Percentiles rank a stretch among this genome's conserved stretches.
phyloP scores from a whole-genome alignment of 176 grass and related monocot genomes.

The Cenchrus americanus region DNA sequence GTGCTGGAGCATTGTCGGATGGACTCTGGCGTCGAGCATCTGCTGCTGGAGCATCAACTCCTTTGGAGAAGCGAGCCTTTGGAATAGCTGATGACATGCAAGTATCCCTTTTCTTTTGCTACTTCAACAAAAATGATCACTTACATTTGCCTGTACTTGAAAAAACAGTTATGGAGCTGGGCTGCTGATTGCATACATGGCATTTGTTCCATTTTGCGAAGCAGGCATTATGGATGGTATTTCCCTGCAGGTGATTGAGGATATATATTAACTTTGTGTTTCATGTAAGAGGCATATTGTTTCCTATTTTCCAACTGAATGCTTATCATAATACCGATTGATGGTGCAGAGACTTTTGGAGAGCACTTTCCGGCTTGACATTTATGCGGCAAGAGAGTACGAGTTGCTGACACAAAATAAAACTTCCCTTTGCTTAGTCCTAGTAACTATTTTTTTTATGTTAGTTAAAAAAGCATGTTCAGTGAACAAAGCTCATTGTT shows the following conservation, averaged over 20 bases:
- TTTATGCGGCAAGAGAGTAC: slow-evolving; percentile 92
- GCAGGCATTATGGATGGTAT: slow-evolving; percentile 71
- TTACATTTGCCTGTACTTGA: slow-evolving; percentile 10
- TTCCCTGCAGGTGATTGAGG: slow-evolving; percentile 69
- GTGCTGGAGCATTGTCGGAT: slow-evolving; percentile 55
- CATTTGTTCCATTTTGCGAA: slow-evolving; percentile 93
- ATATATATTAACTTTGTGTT: slow-evolving; percentile 8
- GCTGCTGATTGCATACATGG: slow-evolving; percentile 89
- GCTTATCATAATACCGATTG: neutral
- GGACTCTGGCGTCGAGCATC: slow-evolving; percentile 80
- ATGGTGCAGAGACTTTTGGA: slow-evolving; percentile 84
- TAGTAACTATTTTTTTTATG: neutral
- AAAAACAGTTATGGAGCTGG: slow-evolving; percentile 87
- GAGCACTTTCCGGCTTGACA: slow-evolving; percentile 76
- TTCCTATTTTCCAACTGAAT: neutral
- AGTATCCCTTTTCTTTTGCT: slow-evolving; percentile 24
- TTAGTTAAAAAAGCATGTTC: neutral
- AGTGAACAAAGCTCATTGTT: neutral
- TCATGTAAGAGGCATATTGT: neutral
- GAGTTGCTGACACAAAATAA: slow-evolving; percentile 39
- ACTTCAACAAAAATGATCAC: slow-evolving; percentile 3
- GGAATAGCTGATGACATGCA: slow-evolving; percentile 96
- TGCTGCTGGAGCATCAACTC: slow-evolving; percentile 77
- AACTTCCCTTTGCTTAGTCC: neutral
- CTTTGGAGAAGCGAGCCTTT: slow-evolving; percentile 88